phyloP scores from a whole-genome alignment of 805 yeast species.

The Nakazawaea ernobii region DNA sequence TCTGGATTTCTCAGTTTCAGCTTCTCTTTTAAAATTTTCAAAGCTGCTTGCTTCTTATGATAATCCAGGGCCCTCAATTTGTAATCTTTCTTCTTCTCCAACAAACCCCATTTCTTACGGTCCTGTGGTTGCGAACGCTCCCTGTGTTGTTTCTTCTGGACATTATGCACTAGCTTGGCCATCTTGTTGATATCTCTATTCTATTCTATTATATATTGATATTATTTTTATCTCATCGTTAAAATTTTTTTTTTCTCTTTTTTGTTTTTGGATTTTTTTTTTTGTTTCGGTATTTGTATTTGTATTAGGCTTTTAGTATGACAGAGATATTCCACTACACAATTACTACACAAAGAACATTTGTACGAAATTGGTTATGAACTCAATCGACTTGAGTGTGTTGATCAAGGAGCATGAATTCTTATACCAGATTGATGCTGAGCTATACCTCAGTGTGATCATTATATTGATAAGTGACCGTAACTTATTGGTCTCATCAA shows the following conservation, averaged over 20 bases:
- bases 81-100: slow-evolving; percentile 91
- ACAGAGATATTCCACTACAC: no score
- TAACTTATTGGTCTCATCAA: slow-evolving; percentile 21
- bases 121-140: slow-evolving; percentile 85
- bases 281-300: no score
- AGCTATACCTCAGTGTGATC: slow-evolving; percentile 18
- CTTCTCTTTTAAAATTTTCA: slow-evolving; percentile 69
- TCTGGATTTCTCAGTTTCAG: slow-evolving; percentile 80
- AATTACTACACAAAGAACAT: not conserved
- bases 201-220: not conserved
- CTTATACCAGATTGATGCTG: slow-evolving; percentile 13
- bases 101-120: slow-evolving; percentile 71
- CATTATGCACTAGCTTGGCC: slow-evolving; percentile 81
- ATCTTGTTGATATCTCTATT: slow-evolving; percentile 26
- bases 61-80: slow-evolving; percentile 48
- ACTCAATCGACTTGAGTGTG: not conserved
- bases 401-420: not conserved
- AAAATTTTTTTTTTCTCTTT: not conserved
- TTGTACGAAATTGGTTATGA: not conserved
- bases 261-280: no score
- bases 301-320: no score
- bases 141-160: slow-evolving; percentile 93
- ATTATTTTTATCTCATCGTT: not conserved
- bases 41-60: slow-evolving; percentile 53
- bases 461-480: slow-evolving; percentile 20